Conservation (phyloP, 2,329 filamentous ascomycete genomes). For the Microcyclospora tardicrescens region DNA sequence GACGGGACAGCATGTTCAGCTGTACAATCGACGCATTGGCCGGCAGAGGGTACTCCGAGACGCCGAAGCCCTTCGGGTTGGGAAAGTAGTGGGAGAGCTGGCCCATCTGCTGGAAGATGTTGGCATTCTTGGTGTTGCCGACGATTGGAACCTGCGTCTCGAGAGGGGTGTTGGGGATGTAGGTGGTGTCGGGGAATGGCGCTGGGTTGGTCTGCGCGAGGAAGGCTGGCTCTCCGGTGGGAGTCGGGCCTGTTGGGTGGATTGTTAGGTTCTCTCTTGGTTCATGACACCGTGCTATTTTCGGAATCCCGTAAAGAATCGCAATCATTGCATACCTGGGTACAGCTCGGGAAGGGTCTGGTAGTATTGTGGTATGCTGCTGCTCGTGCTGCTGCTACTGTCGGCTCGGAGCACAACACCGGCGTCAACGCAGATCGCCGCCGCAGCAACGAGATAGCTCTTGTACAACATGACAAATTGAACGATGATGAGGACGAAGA, state of each 20-base stretch:
- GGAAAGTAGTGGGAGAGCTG: conserved; percentile 58
- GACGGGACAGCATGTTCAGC: conserved; percentile 59
- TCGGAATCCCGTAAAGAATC: background rate
- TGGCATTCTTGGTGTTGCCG: conserved; percentile 44
- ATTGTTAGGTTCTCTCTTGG: background rate
- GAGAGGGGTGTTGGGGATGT: conserved; percentile 55
- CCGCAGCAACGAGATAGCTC: conserved; percentile 18
- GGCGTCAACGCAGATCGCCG: conserved; percentile 13
- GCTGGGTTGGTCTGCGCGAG: conserved; percentile 58
- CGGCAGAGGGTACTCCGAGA: conserved; percentile 57
- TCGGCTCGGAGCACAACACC: conserved; percentile 9
- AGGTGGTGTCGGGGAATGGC: conserved; percentile 47
- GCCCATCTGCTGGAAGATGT: conserved; percentile 60
- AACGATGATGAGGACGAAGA: conserved; percentile 15
- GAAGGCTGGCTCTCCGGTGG: conserved; percentile 58
- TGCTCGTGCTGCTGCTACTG: conserved; percentile 7
- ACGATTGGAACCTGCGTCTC: conserved; percentile 57
- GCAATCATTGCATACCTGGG: background rate
- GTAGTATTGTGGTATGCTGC: conserved; percentile 46
- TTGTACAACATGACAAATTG: conserved; percentile 22
- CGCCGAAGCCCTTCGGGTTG: conserved; percentile 56
- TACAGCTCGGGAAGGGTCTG: conserved; percentile 46
- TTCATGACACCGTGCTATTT: background rate
- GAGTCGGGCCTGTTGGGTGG: conserved; percentile 43
- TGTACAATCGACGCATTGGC: conserved; percentile 54